phyloP scores from a whole-genome alignment of 257 asterid species.

The Solanum lycopersicoides region DNA sequence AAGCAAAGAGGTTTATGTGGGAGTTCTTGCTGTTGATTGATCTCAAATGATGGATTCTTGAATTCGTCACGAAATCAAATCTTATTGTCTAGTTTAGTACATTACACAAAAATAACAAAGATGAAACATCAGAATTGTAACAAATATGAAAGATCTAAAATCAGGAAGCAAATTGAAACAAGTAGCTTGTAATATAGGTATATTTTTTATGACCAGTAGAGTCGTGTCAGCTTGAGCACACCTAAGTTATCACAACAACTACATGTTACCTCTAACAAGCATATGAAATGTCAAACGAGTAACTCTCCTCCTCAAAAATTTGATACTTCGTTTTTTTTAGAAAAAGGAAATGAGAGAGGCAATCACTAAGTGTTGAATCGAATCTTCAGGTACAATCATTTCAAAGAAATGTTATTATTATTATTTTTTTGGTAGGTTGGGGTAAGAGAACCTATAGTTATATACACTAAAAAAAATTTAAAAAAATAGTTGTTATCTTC shows the following conservation, averaged over 20 bases:
- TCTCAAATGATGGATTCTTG: slow-evolving; percentile 27
- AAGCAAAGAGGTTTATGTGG: slow-evolving; percentile 52
- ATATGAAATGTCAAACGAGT: neutral
- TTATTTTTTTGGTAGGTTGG: neutral
- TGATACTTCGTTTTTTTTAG: neutral
- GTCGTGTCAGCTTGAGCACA: neutral
- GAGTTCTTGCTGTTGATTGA: slow-evolving; percentile 65
- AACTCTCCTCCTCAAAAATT: neutral
- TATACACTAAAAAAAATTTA: too few species aligned
- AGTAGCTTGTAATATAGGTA: too few species aligned
- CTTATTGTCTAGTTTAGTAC: slow-evolving; percentile 35
- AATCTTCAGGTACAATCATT: neutral
- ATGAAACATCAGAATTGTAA: neutral
- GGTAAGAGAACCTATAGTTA: neutral
- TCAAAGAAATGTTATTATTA: neutral
- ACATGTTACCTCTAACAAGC: neutral
- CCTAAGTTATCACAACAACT: neutral
- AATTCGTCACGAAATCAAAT: slow-evolving; percentile 45
- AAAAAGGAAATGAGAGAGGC: neutral
- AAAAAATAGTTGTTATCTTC: too few species aligned
- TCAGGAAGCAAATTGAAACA: too few species aligned
- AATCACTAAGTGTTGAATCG: neutral
- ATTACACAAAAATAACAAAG: neutral
- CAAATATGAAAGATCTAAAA: neutral
- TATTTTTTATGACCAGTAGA: neutral